Evolutionary conservation across 2,329 filamentous ascomycete species (phyloP).

Genomic region (Acephala macrosclerotiorum): DNA sequence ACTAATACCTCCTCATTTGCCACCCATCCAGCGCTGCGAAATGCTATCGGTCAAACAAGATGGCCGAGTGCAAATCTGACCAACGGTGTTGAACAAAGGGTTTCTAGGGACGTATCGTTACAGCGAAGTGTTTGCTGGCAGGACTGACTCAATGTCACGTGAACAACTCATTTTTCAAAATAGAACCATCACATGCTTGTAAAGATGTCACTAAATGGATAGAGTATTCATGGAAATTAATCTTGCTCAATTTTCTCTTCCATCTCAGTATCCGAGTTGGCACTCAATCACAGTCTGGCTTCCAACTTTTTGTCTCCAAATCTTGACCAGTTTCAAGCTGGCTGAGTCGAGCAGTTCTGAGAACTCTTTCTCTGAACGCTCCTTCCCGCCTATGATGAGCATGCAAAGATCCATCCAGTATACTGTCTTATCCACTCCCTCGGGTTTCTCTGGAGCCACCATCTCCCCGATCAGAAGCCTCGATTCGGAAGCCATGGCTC

Average conservation of each 20-base stretch:
- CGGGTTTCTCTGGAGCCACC: slow-evolving; percentile 40
- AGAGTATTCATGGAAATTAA: too few species aligned
- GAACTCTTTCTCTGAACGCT: slow-evolving; percentile 42
- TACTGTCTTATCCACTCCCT: slow-evolving; percentile 39
- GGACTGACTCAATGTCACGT: too few species aligned
- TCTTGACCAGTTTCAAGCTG: slow-evolving; percentile 29
- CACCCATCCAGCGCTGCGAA: too few species aligned
- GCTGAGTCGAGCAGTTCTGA: slow-evolving; percentile 21
- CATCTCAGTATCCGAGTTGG: background rate
- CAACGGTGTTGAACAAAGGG: too few species aligned
- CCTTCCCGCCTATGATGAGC: slow-evolving; percentile 42
- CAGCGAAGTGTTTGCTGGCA: background rate
- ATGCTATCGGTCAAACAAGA: too few species aligned
- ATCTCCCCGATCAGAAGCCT: slow-evolving; percentile 45
- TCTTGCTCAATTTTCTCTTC: background rate
- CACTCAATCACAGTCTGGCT: slow-evolving; percentile 31
- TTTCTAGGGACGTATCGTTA: background rate
- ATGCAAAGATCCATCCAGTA: slow-evolving; percentile 47
- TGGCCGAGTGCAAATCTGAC: too few species aligned
- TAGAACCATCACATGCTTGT: too few species aligned
- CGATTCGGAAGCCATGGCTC: slow-evolving; percentile 33
- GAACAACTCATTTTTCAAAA: too few species aligned
- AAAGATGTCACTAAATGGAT: too few species aligned
- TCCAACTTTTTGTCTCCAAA: slow-evolving; percentile 27
- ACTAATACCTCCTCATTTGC: too few species aligned